phyloP scores from a whole-genome alignment of 129 eudicot genomes.

The Flaveria ramosissima region DNA sequence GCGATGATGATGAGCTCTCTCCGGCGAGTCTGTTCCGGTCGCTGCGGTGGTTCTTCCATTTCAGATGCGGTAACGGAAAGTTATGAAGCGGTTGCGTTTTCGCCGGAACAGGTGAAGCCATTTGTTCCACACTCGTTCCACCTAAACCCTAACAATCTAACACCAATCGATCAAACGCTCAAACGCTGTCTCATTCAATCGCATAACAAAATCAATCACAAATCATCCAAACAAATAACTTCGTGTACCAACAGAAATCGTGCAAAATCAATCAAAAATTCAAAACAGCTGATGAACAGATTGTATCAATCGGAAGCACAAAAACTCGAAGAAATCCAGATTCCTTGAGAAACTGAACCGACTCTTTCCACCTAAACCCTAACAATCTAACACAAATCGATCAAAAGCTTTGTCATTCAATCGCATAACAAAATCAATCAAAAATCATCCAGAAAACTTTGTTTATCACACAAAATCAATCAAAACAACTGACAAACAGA shows the following conservation, averaged over 20 bases:
- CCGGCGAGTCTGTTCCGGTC: slow-evolving; percentile 41
- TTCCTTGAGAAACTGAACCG: not conserved
- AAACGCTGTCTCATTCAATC: slow-evolving; percentile 19
- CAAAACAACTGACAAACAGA: slow-evolving; percentile 11
- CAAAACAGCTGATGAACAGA: slow-evolving; percentile 13
- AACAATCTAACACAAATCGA: slow-evolving; percentile 13
- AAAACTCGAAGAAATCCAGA: not conserved
- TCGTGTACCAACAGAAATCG: slow-evolving; percentile 4
- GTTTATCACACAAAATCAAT: not conserved
- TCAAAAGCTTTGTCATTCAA: slow-evolving; percentile 26
- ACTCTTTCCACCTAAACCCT: too few species aligned
- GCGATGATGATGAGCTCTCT: slow-evolving; percentile 33
- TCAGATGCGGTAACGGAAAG: slow-evolving; percentile 62
- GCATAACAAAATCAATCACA: not conserved
- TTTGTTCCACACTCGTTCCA: slow-evolving; percentile 6
- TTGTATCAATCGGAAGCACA: slow-evolving; percentile 5
- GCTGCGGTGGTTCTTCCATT: slow-evolving; percentile 65
- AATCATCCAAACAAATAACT: slow-evolving; percentile 12
- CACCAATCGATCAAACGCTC: slow-evolving; percentile 24
- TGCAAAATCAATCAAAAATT: not conserved
- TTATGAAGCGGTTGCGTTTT: slow-evolving; percentile 76
- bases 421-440: slow-evolving; percentile 1
- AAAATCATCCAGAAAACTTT: slow-evolving; percentile 6
- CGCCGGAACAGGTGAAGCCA: slow-evolving; percentile 68
- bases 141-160: slow-evolving; percentile 32